A percentile compares a stretch with the other conserved stretches of the same genome.
These are phyloP conservation scores for Aspergillus hortae DNA, from an alignment of 2,329 filamentous ascomycete genomes.

Conservation along the genomic window DNA sequence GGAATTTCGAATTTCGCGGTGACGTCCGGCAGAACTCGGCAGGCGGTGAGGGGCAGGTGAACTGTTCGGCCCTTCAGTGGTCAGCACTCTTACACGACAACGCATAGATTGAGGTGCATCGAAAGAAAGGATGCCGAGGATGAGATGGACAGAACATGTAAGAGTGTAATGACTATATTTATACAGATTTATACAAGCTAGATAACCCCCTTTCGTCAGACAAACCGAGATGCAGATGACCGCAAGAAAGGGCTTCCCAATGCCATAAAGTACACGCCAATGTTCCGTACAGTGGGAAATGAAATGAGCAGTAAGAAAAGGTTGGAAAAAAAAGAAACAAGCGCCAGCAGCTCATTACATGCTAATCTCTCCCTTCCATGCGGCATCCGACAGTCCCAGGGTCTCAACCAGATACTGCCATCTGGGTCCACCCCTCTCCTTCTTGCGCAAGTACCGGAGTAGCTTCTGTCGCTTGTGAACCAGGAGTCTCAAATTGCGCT, in stretches of 20 bases:
- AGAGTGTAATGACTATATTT: background rate
- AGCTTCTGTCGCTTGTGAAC: conserved; percentile 88
- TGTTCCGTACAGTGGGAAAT: conserved; percentile 4
- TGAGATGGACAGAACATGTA: background rate
- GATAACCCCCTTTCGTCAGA: background rate
- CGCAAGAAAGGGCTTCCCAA: background rate
- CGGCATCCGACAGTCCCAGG: conserved; percentile 80
- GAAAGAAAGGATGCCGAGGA: background rate
- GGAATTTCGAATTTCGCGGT: conserved; percentile 15
- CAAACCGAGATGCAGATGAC: background rate
- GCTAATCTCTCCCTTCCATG: conserved; percentile 86
- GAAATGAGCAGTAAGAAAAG: conserved; percentile 1
- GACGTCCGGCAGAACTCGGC: conserved; percentile 14
- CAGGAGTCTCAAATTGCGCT: conserved; percentile 79
- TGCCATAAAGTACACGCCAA: conserved; percentile 17
- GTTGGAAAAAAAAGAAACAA: conserved; percentile 7
- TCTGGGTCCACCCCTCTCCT: conserved; percentile 85
- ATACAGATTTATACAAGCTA: conserved; percentile 10
- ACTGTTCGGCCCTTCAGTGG: background rate
- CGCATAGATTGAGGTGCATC: background rate
- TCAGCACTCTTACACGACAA: background rate
- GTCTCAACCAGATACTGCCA: conserved; percentile 84
- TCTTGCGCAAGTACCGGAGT: conserved; percentile 78
- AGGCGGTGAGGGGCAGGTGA: conserved; percentile 12
- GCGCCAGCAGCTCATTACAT: conserved; percentile 47